Evolutionary conservation across 768 basidiomycete species (phyloP), one percentile per base, ranked within the genome.

Genomic region (Punctularia strigosozonata): DNA sequence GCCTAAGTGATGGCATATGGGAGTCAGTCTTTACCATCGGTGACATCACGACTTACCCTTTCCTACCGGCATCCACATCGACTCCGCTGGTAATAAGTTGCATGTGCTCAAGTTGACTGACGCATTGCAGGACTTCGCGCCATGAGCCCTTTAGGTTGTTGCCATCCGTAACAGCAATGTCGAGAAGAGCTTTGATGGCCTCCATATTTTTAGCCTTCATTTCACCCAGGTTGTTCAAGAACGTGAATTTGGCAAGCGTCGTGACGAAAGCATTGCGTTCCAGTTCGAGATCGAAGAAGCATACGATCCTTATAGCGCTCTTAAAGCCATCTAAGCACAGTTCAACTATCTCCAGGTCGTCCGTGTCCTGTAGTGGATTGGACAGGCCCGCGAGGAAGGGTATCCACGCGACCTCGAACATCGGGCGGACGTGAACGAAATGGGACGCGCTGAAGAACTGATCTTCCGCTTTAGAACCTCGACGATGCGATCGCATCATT

Each of bases 181-280:
- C 95, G 8, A 99, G 65, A 37, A 99, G 67, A 3, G 88, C 64
- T 60, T 97, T 98, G 64, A 99, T 97, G 5, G 94, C 95, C 55
- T 98, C 95, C 77, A 99, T 95, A 54, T 98, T 98, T 68, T 98
- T 98, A 24, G 88, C 72, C 62, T 90, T 92, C 95, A 99, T 99
- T 66, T 98, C 95, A 39, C 91, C 90, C 4, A 98, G 63, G 53
- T 99, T 98, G 58, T 87, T 97, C 46, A 98, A 68, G 69, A 95
- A 95, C 1, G 95, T 99, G 59, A 98, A 97, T 57, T 98, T 99
- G 25, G 71, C 80, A 15, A 99, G 67, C 0, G 95, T 99, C 15
- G 92, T 91, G 32, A 99, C 90, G 54, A 98, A 99, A 1, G 92
- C 95, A 51, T 98, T 98, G n/a, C 95, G 77, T 56, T 97, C 90